phyloP scores from a whole-genome alignment of 2,329 filamentous ascomycete genomes.

The Fusarium proliferatum region DNA sequence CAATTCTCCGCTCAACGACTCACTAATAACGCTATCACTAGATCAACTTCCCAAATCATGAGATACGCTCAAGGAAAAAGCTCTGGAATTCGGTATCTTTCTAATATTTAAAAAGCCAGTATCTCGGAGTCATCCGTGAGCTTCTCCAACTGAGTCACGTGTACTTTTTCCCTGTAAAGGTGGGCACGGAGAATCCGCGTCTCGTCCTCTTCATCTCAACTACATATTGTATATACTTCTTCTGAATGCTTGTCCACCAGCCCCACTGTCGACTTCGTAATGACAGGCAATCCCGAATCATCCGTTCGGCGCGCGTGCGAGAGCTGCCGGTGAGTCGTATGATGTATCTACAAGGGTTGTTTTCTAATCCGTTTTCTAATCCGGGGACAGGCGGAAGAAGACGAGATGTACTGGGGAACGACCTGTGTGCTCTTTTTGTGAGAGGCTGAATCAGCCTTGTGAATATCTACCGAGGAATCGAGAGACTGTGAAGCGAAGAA shows the following conservation, averaged over 20 bases:
- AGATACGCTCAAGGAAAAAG: neutral
- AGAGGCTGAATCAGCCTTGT: conserved; percentile 29
- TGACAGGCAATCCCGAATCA: conserved; percentile 15
- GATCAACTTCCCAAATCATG: neutral
- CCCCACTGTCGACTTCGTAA: neutral
- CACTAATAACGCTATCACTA: neutral
- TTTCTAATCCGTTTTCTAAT: neutral
- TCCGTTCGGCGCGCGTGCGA: conserved; percentile 29
- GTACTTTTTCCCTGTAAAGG: neutral
- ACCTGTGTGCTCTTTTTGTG: conserved; percentile 37
- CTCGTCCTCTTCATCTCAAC: neutral
- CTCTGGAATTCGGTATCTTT: neutral
- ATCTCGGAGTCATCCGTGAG: neutral
- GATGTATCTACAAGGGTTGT: neutral
- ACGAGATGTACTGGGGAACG: conserved; percentile 38
- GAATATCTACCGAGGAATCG: conserved; percentile 29
- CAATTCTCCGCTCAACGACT: neutral
- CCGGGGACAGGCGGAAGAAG: conserved; percentile 30
- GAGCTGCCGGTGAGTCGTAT: conserved; percentile 28
- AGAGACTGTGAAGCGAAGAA: conserved; percentile 23
- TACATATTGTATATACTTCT: neutral
- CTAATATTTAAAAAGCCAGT: neutral
- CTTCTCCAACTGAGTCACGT: conserved; percentile 21
- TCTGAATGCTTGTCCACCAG: neutral
- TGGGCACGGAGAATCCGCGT: conserved; percentile 22